Percentiles rank a stretch among this genome's conserved stretches.
phyloP scores from a whole-genome alignment of 805 yeast species.

The Suhomyces sp. region DNA sequence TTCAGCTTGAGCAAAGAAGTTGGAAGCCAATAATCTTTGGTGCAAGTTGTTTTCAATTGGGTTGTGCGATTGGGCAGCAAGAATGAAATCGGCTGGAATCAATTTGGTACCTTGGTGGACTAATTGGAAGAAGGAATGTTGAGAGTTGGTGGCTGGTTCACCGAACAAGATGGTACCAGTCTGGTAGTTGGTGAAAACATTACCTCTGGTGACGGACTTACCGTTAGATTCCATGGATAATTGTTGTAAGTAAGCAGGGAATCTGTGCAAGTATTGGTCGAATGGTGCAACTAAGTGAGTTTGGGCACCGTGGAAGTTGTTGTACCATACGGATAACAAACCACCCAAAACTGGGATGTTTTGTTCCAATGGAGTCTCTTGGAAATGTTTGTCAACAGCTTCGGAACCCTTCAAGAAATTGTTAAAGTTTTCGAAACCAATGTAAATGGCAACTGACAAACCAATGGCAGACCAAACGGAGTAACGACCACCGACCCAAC shows the following conservation, averaged over 20 bases:
- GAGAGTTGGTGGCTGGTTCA: constrained; percentile 98
- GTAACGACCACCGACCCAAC: constrained; percentile 99
- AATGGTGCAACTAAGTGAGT: constrained; percentile 98
- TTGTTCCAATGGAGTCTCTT: constrained; percentile 76
- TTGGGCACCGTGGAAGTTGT: constrained; percentile 97
- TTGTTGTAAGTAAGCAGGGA: constrained; percentile 99
- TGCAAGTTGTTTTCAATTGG: constrained; percentile 92
- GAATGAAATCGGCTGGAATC: constrained; percentile 94
- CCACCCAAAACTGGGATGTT: constrained; percentile 96
- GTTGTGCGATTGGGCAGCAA: constrained; percentile 97
- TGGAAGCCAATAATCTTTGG: constrained; percentile 98
- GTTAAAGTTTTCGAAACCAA: constrained; percentile 93
- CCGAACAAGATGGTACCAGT: constrained; percentile 96
- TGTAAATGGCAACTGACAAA: constrained; percentile 87
- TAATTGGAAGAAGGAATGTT: constrained; percentile 98
- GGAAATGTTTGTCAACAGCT: constrained; percentile 92
- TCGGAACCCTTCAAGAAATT: constrained; percentile 95
- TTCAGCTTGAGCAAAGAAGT: constrained; percentile 97
- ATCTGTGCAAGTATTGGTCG: constrained; percentile 97
- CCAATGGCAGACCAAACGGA: constrained; percentile 99
- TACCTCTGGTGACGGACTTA: constrained; percentile 92
- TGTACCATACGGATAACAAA: constrained; percentile 94
- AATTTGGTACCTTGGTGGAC: constrained; percentile 98
- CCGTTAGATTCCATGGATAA: constrained; percentile 99
- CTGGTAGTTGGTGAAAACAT: constrained; percentile 87